Evolutionary conservation across 352 stramenopile genomes (phyloP), one percentile per base, ranked within the genome.

Genomic region (Pythium phragmiticola): DNA sequence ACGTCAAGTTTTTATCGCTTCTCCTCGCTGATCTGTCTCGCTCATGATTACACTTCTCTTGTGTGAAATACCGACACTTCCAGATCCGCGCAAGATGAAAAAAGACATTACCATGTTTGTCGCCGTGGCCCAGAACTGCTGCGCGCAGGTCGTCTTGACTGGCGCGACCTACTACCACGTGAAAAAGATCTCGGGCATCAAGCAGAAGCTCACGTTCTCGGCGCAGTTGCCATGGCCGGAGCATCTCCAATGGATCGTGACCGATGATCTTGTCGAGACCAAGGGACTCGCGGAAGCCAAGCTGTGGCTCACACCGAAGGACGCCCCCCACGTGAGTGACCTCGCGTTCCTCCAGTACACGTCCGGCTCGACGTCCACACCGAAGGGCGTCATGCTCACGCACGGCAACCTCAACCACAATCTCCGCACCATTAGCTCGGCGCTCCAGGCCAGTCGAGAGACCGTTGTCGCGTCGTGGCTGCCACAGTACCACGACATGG

Each of bases 401-500:
- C 96, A 99, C 74, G 81, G 78, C 2, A 99, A 99, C 72, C 68
- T 99, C 34, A 91, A 92, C 34, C 94, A 99, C 83, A 99, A 99
- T 70, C 74, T 99, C 17, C 80, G 78, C 33, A 95, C 93, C 16
- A 99, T 99, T 64, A 96, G 94, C n/a, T 88, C 76, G 17, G 96
- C 96, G 45, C 70, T 99, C 3, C 64, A 67, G 9, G 26, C 77
- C 92, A 51, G 96, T 95, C 9, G 81, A 26, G 84, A 97, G 46
- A 99, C 97, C 0, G 81, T 98, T 5, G 95, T 98, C 16, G 96
- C 98, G 5, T 98, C 90, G 21, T 99, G 98, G 98, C 79, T 99
- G 12, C 98, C 98, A 7, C 97, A 99, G 79, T 99, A 99, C 76
- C 98, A 99, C 74, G 98, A 99, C 76, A 99, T 99, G 98, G 98